These are phyloP conservation scores for Metschnikowia bowlesiae DNA, from an alignment of 805 yeast species.

Conservation along the genomic window DNA sequence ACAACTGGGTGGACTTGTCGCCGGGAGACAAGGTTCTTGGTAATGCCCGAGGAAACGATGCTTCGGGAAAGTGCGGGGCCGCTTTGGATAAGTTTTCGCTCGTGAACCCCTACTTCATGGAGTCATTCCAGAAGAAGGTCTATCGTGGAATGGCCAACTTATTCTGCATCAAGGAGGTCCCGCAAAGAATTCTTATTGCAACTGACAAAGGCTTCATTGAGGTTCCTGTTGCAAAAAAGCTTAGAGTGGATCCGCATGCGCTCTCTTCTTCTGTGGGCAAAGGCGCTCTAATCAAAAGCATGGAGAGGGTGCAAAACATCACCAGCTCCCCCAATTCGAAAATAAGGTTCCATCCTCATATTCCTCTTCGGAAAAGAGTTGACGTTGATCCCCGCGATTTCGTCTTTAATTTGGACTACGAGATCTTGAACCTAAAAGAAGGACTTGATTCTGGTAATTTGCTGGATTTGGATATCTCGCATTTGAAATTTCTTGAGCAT, in stretches of 20 bases:
- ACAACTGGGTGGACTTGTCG: conserved; percentile 33
- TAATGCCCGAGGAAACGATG: conserved; percentile 11
- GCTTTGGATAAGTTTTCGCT: conserved; percentile 18
- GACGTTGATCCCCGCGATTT: conserved; percentile 24
- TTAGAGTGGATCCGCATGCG: conserved; percentile 17
- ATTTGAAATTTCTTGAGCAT: conserved; percentile 27
- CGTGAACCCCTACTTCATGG: conserved; percentile 33
- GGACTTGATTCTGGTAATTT: conserved; percentile 13
- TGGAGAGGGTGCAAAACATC: conserved; percentile 1
- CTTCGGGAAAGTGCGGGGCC: conserved; percentile 25
- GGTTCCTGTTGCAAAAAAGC: conserved; percentile 27
- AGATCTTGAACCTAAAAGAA: conserved; percentile 23
- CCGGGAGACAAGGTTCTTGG: conserved; percentile 22
- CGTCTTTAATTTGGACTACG: conserved; percentile 26
- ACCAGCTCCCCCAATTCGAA: neutral
- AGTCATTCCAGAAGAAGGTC: conserved; percentile 29
- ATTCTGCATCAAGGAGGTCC: conserved; percentile 29
- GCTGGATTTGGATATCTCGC: conserved; percentile 17
- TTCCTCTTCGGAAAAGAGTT: conserved; percentile 10
- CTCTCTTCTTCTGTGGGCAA: conserved; percentile 1
- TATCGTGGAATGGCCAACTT: conserved; percentile 31
- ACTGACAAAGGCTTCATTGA: conserved; percentile 23
- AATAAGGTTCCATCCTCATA: conserved; percentile 5
- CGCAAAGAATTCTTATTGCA: conserved; percentile 22
- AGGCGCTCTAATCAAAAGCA: conserved; percentile 6